phyloP scores from a whole-genome alignment of 495 filamentous ascomycete species.

The Lophium mytilinum region DNA sequence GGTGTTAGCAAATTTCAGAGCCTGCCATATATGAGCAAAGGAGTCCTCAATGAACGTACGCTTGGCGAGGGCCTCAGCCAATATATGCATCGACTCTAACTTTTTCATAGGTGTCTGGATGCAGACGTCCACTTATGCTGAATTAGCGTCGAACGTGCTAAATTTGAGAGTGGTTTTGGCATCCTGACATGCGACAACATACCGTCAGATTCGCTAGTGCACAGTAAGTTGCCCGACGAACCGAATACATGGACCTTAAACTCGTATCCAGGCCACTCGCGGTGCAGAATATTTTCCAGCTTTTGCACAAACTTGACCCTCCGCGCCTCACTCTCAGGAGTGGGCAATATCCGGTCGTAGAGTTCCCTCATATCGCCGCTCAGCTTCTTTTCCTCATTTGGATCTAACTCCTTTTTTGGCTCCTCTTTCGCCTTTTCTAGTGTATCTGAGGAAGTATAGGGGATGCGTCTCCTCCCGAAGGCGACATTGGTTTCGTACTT shows the following conservation, averaged over 20 bases:
- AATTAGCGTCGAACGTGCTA: neutral
- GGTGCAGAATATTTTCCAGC: slow-evolving; percentile 75
- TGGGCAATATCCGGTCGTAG: slow-evolving; percentile 79
- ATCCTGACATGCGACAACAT: slow-evolving; percentile 32
- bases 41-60: slow-evolving; percentile 47
- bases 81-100: slow-evolving; percentile 75
- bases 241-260: slow-evolving; percentile 93
- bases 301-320: slow-evolving; percentile 71
- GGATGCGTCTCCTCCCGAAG: slow-evolving; percentile 71
- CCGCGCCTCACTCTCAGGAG: slow-evolving; percentile 65
- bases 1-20: slow-evolving; percentile 22
- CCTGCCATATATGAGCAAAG: neutral
- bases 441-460: slow-evolving; percentile 72
- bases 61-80: slow-evolving; percentile 74
- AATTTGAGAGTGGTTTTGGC: slow-evolving; percentile 25
- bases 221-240: slow-evolving; percentile 90
- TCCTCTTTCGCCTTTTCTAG: slow-evolving; percentile 59
- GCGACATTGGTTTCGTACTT: slow-evolving; percentile 74
- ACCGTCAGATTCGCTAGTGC: slow-evolving; percentile 96
- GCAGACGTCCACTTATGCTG: slow-evolving; percentile 77
- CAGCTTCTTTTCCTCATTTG: slow-evolving; percentile 17
- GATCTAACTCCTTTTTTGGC: slow-evolving; percentile 52
- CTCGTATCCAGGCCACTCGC: slow-evolving; percentile 83
- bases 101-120: slow-evolving; percentile 84
- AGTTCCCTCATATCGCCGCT: slow-evolving; percentile 67